phyloP scores from a whole-genome alignment of 2,329 filamentous ascomycete genomes.

The Colletotrichum echinochloae region DNA sequence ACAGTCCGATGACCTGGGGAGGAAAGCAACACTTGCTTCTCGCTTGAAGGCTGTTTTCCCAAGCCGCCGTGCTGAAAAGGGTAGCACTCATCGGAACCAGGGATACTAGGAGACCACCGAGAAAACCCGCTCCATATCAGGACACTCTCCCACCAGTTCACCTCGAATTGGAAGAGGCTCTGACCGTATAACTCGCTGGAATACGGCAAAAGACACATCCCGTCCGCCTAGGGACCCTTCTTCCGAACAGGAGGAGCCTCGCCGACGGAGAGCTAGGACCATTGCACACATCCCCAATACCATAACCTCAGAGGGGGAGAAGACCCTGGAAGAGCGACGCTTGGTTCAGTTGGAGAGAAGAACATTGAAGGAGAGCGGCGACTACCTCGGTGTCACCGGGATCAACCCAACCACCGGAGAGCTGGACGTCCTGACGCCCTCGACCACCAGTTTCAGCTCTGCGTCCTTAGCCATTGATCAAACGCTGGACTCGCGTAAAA shows the following conservation, averaged over 20 bases:
- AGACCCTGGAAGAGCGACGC: conserved; percentile 25
- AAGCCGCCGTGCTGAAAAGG: conserved; percentile 61
- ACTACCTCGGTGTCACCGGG: conserved; percentile 70
- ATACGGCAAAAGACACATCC: conserved; percentile 48
- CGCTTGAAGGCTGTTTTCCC: conserved; percentile 62
- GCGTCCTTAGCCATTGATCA: conserved; percentile 48
- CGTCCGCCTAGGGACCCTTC: not conserved
- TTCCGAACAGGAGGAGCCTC: conserved; percentile 11
- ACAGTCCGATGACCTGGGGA: not conserved
- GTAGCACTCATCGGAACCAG: conserved; percentile 57
- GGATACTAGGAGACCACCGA: conserved; percentile 47
- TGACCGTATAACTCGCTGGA: conserved; percentile 51
- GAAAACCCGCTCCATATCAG: conserved; percentile 23
- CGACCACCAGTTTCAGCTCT: conserved; percentile 58
- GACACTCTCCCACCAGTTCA: conserved; percentile 5
- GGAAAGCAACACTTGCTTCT: conserved; percentile 49
- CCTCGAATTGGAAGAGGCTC: conserved; percentile 42
- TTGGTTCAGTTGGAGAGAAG: conserved; percentile 53
- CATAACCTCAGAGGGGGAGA: not conserved
- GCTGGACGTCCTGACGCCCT: conserved; percentile 63
- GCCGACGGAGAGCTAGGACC: not conserved
- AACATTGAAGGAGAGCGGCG: conserved; percentile 64
- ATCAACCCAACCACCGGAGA: conserved; percentile 68
- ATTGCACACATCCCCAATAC: not conserved
- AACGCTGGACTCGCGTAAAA: conserved; percentile 49